Base-by-base conservation (phyloP, 2,329 filamentous ascomycete genomes). In the Pestalotiopsis sp. region DNA sequence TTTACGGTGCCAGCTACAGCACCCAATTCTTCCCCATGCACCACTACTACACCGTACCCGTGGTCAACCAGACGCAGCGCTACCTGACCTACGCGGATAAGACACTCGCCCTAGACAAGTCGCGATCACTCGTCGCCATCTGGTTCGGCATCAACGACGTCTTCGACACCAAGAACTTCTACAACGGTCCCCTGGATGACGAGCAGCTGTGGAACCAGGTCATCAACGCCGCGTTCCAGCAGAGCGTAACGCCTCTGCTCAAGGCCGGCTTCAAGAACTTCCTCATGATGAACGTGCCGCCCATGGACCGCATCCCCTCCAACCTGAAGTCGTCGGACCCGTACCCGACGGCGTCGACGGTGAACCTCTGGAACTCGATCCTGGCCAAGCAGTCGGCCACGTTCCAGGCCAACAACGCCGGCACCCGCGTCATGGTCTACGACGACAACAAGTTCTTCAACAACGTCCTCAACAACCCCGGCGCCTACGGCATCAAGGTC, bases 101-200 rank as follows among this genome's bases (percentile, higher is more conserved):
- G 0, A 78, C 80, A 7, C 77, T 85, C 3, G 61, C 27, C 5
- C 45, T 69, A 7, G 59, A 64, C 36, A 63, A 58, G 23, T 63
- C 17, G 0, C 71, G 80, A 11, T 78, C 81, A 1, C 74, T 87
- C 2, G 78, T 85, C 0, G 83, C 83, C 2, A 74, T 87, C 49
- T 89, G 84, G 83, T 89, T 89, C 61, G 87, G 85, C 1, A 81
- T 88, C 69, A 89, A 89, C 73, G 87, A 89, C 68, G 85, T 89
- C 70, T 81, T 80, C 70, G 86, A 89, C 73, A 82, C 82, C 5
- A 79, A 63, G 39, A 63, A 25, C 4, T 61, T 77, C 14, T 80
- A 82, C 49, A 82, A 81, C 61, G 79, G 77, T 36, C 78, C 71
- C 11, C 76, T 83, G 13, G 77, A 80, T 11, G 87, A 87, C 70